Evolutionary conservation across 2,329 filamentous ascomycete genomes (phyloP).

Genomic region (Podosphaera fusca): DNA sequence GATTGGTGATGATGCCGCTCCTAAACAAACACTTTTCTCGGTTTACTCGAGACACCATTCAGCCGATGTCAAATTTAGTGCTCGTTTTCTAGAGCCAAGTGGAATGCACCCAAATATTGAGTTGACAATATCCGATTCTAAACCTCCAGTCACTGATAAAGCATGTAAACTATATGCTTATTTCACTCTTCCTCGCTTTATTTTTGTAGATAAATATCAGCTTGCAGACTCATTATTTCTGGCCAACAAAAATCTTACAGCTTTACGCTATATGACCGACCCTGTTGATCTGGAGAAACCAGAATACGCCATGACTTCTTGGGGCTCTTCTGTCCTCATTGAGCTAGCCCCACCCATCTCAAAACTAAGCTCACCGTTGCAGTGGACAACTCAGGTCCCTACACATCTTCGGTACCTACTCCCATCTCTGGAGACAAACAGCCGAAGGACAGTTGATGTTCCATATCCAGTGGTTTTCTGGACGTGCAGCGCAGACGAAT

Average conservation of each 20-base stretch:
- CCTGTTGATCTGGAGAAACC: slow-evolving; percentile 82
- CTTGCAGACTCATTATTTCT: slow-evolving; percentile 56
- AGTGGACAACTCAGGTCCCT: slow-evolving; percentile 49
- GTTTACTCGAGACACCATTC: slow-evolving; percentile 61
- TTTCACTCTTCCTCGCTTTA: slow-evolving; percentile 53
- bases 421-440: slow-evolving; percentile 26
- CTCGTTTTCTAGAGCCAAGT: slow-evolving; percentile 43
- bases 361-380: slow-evolving; percentile 14
- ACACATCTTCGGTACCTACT: slow-evolving; percentile 67
- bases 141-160: slow-evolving; percentile 27
- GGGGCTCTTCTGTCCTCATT: slow-evolving; percentile 61
- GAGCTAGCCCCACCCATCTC: slow-evolving; percentile 35
- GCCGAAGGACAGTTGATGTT: slow-evolving; percentile 31
- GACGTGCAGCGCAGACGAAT: slow-evolving; percentile 51
- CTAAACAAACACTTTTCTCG: slow-evolving; percentile 53
- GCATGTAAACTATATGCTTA: slow-evolving; percentile 56
- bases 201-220: slow-evolving; percentile 81
- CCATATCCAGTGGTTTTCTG: slow-evolving; percentile 77
- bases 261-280: slow-evolving; percentile 43
- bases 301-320: slow-evolving; percentile 49
- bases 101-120: slow-evolving; percentile 68
- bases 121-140: slow-evolving; percentile 33
- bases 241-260: slow-evolving; percentile 51
- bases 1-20: slow-evolving; percentile 39
- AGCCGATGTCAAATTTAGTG: slow-evolving; percentile 29